These are phyloP conservation scores for Ballota nigra DNA, from an alignment of 257 asterid genomes.

Conservation along the genomic window DNA sequence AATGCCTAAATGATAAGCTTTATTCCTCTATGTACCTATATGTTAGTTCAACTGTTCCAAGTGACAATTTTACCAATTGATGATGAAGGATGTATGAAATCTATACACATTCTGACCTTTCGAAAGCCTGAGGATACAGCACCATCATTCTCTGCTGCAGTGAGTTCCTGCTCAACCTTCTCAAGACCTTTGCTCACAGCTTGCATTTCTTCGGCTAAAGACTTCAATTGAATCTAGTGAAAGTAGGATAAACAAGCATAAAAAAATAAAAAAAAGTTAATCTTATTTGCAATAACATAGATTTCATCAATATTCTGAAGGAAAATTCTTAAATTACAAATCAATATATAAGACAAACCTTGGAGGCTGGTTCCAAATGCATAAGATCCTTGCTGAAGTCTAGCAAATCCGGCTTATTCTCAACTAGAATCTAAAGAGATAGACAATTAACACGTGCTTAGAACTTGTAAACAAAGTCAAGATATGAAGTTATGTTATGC, in stretches of 20 bases:
- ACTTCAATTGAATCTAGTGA: constrained; percentile 80
- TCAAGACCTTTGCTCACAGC: constrained; percentile 98
- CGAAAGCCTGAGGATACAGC: constrained; percentile 82
- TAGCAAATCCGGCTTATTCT: constrained; percentile 87
- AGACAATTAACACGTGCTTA: constrained; percentile 8
- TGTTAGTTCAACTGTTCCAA: too few species aligned
- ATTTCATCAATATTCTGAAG: constrained; percentile 1
- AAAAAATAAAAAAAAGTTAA: constrained; percentile 5
- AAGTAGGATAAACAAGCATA: constrained; percentile 25
- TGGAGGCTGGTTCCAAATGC: constrained; percentile 94
- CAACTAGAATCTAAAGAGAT: constrained; percentile 63
- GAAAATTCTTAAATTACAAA: constrained; percentile 15
- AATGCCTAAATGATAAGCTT: neutral
- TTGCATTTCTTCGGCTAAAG: constrained; percentile 99
- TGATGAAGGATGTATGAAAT: neutral
- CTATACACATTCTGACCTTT: constrained; percentile 50
- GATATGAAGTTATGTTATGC: neutral
- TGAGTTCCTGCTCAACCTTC: constrained; percentile 92
- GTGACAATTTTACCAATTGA: constrained; percentile 4
- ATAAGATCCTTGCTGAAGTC: constrained; percentile 85
- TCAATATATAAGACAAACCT: constrained; percentile 45
- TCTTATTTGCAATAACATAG: constrained; percentile 18
- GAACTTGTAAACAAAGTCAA: constrained; percentile 4
- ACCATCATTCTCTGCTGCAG: constrained; percentile 87
- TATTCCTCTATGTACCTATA: neutral